Base-by-base conservation (phyloP, 2,329 filamentous ascomycete genomes). In the Sphaerostilbella broomeana region DNA sequence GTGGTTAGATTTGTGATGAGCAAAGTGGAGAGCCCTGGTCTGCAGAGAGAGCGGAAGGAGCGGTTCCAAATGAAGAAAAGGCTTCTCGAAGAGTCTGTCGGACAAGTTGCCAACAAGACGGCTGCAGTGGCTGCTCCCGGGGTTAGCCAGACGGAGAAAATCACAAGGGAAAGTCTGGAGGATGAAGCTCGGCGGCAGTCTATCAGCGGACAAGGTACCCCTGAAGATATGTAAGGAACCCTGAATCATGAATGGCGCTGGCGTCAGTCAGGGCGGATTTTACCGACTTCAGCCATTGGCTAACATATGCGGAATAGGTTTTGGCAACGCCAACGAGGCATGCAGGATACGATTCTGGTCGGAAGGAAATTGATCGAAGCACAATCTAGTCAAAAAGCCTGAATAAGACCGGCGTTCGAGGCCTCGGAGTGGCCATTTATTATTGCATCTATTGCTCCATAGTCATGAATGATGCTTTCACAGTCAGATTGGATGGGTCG, bases 21-120 rank as follows among this genome's bases (percentile, higher is more conserved):
- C 44, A 92, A 88, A 59, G 67, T 95, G 38, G 89, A 97, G 53
- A 89, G 83, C 32, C 86, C 86, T 0, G 89, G 88, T 1, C 69
- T 89, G 41, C 86, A 94, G 53, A 88, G 87, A 60, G 89, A 94
- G 63, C 77, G 84, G 11, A 79, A 79, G 4, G 86, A 95, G 58
- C 75, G 86, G 16, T 97, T 83, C 61, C 61, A 83, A 33, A 79
- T 92, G 56, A 79, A 90, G 47, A 90, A 87, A 65, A 77, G 76
- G 49, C 79, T 88, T 39, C 72, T 97, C 2, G 77, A 87, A 44
- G 82, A 89, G 53, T 84, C 75, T 17, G 62, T 88, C 10, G 79
- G 75, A 1, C 63, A 76, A 42, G 69, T 77, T 21, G 67, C 70
- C 2, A 69, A 69, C 3, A 69, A 73, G 37, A 65, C 63, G 39